These are phyloP conservation scores for Sparassis latifolia DNA, from an alignment of 1,284 basidiomycete genomes.

Conservation along the genomic window DNA sequence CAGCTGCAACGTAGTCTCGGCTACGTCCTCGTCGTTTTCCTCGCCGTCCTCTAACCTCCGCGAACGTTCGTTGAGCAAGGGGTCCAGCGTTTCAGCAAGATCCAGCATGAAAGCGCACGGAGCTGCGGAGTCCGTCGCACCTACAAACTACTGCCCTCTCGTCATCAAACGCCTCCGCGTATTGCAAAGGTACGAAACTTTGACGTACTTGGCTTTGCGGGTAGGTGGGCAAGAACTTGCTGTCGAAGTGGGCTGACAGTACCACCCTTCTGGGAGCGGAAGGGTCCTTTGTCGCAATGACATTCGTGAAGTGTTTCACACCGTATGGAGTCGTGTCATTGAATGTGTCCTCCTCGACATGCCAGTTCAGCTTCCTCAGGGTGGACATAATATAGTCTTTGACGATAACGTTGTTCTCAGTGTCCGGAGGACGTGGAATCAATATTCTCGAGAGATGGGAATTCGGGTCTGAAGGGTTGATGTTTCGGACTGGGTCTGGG, in stretches of 20 bases:
- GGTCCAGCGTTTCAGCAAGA: conserved; percentile 75
- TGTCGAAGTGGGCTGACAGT: conserved; percentile 94
- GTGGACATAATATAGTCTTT: conserved; percentile 70
- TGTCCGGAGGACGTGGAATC: conserved; percentile 73
- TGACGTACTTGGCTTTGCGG: conserved; percentile 62
- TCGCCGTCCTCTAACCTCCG: conserved; percentile 47
- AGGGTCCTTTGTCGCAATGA: conserved; percentile 92
- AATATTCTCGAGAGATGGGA: conserved; percentile 79
- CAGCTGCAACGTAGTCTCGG: conserved; percentile 85
- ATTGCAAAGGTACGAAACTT: conserved; percentile 11
- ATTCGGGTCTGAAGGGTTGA: conserved; percentile 55
- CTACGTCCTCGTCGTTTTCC: conserved; percentile 72
- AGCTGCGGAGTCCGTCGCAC: conserved; percentile 96
- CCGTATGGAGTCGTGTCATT: conserved; percentile 82
- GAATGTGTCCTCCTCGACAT: conserved; percentile 80
- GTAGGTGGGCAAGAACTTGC: conserved; percentile 77
- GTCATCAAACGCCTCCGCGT: conserved; percentile 5
- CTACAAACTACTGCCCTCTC: conserved; percentile 68
- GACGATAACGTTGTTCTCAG: conserved; percentile 74
- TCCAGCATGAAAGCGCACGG: conserved; percentile 93
- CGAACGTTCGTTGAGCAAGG: conserved; percentile 59
- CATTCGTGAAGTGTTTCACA: conserved; percentile 76
- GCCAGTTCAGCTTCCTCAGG: conserved; percentile 73
- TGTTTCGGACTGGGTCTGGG: conserved; percentile 57
- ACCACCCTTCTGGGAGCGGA: conserved; percentile 77